phyloP scores from a whole-genome alignment of 768 basidiomycete genomes.

The Suillus sp. region DNA sequence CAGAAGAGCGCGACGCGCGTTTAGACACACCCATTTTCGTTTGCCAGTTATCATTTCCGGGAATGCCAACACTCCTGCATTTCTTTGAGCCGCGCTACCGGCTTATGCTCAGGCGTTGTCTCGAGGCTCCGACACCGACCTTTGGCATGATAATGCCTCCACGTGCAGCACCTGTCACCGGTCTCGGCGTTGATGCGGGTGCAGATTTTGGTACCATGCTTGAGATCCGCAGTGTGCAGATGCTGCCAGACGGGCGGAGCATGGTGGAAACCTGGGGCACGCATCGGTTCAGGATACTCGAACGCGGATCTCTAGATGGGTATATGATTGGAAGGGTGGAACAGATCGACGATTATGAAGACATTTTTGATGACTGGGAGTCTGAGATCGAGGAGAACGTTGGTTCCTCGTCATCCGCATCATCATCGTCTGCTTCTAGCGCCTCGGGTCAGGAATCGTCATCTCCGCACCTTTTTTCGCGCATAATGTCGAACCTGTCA shows the following conservation, averaged over 20 bases:
- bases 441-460: slow-evolving; percentile 10
- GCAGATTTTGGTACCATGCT: slow-evolving; percentile 90
- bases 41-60: slow-evolving; percentile 88
- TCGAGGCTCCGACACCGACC: slow-evolving; percentile 70
- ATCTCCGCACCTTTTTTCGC: slow-evolving; percentile 22
- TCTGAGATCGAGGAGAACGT: slow-evolving; percentile 15
- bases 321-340: slow-evolving; percentile 88
- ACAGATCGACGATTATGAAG: slow-evolving; percentile 44
- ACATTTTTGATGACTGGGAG: slow-evolving; percentile 34
- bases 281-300: slow-evolving; percentile 82
- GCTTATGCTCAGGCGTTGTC: slow-evolving; percentile 94
- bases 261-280: slow-evolving; percentile 76
- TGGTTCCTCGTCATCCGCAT: slow-evolving; percentile 21
- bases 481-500: slow-evolving; percentile 18
- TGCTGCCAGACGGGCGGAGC: slow-evolving; percentile 87
- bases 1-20: slow-evolving; percentile 75
- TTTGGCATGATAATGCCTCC: slow-evolving; percentile 94
- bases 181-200: slow-evolving; percentile 24
- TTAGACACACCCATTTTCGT: slow-evolving; percentile 92
- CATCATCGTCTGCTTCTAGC: slow-evolving; percentile 15
- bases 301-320: slow-evolving; percentile 83
- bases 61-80: slow-evolving; percentile 86
- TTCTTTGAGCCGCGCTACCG: slow-evolving; percentile 96
- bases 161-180: slow-evolving; percentile 33
- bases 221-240: slow-evolving; percentile 82